Conservation (phyloP, 768 basidiomycete species). For the Boletus tylopilopsis region DNA sequence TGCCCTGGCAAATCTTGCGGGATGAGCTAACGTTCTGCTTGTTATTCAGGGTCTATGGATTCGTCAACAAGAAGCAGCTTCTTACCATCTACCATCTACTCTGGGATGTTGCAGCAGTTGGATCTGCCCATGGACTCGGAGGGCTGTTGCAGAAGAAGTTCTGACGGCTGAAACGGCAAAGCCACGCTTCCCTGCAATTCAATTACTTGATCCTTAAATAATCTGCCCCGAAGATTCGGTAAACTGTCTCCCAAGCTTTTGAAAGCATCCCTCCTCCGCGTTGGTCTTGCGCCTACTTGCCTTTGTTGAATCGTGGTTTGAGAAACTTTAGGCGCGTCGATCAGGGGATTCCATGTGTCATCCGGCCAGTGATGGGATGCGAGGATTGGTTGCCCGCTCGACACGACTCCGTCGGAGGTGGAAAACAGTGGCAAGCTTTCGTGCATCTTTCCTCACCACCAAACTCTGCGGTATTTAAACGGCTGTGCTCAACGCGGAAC, state of each 20-base stretch:
- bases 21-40: conserved; percentile 1
- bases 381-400: conserved; percentile 11
- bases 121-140: neutral
- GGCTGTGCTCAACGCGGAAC: neutral
- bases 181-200: conserved; percentile 16
- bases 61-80: conserved; percentile 4
- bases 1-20: neutral
- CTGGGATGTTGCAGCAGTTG: conserved; percentile 1
- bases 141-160: conserved; percentile 5
- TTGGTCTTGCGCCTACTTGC: conserved; percentile 4
- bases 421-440: conserved; percentile 14
- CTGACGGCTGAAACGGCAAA: conserved; percentile 9
- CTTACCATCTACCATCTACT: conserved; percentile 5
- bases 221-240: conserved; percentile 17
- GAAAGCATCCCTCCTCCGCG: neutral
- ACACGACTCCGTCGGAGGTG: conserved; percentile 16
- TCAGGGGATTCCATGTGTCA: conserved; percentile 7
- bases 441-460: conserved; percentile 1
- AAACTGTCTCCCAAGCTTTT: conserved; percentile 13
- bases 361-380: conserved; percentile 10
- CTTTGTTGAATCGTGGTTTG: conserved; percentile 5
- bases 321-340: neutral
- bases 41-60: neutral
- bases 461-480: neutral
- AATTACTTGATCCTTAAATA: conserved; percentile 21